Percentiles rank a stretch among this genome's conserved stretches.
These are phyloP conservation scores for Cyclanthera cordifolia DNA, from an alignment of 306 rosid species.

Conservation along the genomic window DNA sequence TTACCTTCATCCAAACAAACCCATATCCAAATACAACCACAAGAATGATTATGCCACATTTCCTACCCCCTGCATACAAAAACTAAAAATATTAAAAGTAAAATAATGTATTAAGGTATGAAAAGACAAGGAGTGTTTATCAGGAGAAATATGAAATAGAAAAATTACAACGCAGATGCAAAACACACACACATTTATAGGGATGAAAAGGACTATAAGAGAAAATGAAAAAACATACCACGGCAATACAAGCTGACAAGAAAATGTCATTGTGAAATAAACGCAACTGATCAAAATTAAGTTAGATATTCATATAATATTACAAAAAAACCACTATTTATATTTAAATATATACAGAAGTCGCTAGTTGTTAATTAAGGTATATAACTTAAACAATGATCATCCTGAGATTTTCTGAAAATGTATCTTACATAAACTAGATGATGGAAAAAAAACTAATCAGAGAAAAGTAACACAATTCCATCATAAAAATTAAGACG, in stretches of 20 bases:
- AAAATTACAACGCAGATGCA: background rate
- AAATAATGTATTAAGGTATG: background rate
- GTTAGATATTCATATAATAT: background rate
- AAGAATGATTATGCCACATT: slow-evolving; percentile 51
- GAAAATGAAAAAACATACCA: background rate
- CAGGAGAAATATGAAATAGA: background rate
- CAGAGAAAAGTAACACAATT: background rate
- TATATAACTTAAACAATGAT: background rate
- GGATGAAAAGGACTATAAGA: background rate
- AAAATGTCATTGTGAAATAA: slow-evolving; percentile 9
- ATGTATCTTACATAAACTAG: background rate
- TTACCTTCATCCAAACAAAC: slow-evolving; percentile 91
- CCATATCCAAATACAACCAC: slow-evolving; percentile 67
- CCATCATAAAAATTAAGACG: background rate
- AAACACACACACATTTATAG: background rate
- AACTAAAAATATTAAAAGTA: background rate
- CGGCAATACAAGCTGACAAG: background rate
- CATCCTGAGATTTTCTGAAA: background rate
- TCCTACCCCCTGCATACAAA: slow-evolving; percentile 39
- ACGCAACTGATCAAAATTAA: background rate
- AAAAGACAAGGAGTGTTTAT: background rate
- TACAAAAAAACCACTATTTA: background rate
- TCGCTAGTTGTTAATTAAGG: background rate
- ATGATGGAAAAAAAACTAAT: background rate
- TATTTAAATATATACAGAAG: background rate